Percentiles rank a stretch among this genome's conserved stretches.
Evolutionary conservation across 495 filamentous ascomycete genomes (phyloP).

Genomic region (Bryoglossum gracile): DNA sequence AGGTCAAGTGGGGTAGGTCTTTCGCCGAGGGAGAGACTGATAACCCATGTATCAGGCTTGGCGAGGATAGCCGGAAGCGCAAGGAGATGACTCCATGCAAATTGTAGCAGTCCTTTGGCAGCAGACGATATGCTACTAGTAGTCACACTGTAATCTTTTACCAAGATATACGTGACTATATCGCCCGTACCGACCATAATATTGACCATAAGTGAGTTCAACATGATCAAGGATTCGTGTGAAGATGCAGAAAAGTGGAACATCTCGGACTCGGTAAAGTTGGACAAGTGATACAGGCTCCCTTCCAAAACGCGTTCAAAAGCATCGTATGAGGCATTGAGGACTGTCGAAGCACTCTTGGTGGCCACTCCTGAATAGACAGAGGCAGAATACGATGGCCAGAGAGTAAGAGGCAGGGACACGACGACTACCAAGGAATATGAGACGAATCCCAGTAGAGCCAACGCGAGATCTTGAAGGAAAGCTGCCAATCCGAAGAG

Average conservation of each 20-base stretch:
- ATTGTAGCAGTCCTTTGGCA: neutral
- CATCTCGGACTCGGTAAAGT: constrained; percentile 42
- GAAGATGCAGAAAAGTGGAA: constrained; percentile 54
- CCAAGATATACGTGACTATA: constrained; percentile 27
- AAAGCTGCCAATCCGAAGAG: constrained; percentile 67
- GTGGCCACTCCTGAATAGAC: neutral
- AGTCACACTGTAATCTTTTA: constrained; percentile 11
- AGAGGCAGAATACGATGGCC: constrained; percentile 4
- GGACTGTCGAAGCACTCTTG: neutral
- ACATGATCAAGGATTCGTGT: constrained; percentile 47
- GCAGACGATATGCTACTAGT: constrained; percentile 18
- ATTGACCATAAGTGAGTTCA: constrained; percentile 36
- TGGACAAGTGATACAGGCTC: constrained; percentile 7
- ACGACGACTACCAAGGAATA: constrained; percentile 11
- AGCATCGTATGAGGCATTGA: constrained; percentile 14
- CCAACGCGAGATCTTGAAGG: constrained; percentile 39
- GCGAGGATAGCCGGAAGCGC: constrained; percentile 21
- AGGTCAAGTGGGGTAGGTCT: constrained; percentile 41
- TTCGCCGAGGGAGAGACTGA: constrained; percentile 40
- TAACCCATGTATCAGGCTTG: constrained; percentile 36
- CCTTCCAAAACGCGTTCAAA: constrained; percentile 16
- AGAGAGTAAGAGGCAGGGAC: constrained; percentile 10
- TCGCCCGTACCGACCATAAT: constrained; percentile 27
- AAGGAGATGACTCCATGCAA: neutral
- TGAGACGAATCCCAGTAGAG: constrained; percentile 28